phyloP scores from a whole-genome alignment of 257 asterid species.

The Nicotiana otophora region DNA sequence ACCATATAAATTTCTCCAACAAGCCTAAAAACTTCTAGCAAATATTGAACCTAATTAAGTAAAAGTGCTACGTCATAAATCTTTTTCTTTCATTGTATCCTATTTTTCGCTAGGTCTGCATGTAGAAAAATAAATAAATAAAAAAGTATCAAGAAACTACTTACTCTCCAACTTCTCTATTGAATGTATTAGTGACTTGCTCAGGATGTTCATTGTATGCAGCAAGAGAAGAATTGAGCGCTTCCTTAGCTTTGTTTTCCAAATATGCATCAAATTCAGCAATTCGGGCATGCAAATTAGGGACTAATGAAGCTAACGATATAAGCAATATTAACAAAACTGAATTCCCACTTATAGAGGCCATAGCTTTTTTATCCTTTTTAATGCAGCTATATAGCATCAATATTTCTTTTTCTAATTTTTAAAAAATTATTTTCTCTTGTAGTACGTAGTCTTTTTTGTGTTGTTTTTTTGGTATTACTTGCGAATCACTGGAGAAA shows the following conservation, averaged over 20 bases:
- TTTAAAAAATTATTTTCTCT: too few relatives aligned
- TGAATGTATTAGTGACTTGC: constrained; percentile 33
- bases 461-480: background rate
- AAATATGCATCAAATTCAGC: constrained; percentile 37
- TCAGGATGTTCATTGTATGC: constrained; percentile 42
- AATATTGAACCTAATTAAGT: background rate
- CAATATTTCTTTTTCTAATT: background rate
- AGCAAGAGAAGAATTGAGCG: constrained; percentile 26
- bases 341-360: background rate
- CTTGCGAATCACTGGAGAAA: background rate
- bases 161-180: constrained; percentile 41
- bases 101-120: background rate
- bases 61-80: background rate
- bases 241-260: constrained; percentile 23
- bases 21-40: background rate
- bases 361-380: background rate
- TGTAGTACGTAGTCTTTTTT: too few relatives aligned
- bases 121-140: background rate
- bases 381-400: background rate
- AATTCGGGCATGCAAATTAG: constrained; percentile 25
- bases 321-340: constrained; percentile 2
- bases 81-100: background rate
- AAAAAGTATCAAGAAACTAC: background rate
- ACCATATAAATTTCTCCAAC: background rate
- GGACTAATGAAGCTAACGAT: constrained; percentile 13